Evolutionary conservation across 2,329 filamentous ascomycete genomes (phyloP).

Genomic region (Xylariomycetidae sp.): DNA sequence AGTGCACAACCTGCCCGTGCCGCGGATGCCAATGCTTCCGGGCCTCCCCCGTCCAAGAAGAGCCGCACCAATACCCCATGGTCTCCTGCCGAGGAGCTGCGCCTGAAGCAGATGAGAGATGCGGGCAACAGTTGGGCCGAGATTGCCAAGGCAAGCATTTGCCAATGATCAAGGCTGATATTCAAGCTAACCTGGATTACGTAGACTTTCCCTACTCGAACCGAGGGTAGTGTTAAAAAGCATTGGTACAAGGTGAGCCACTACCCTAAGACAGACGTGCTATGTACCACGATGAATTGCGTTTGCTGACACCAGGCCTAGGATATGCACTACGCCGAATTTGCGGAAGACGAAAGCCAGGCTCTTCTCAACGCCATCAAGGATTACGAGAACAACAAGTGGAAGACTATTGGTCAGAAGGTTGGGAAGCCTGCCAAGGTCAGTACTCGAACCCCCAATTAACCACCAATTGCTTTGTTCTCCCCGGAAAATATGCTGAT

Average conservation of each 20-base stretch:
- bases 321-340: conserved; percentile 99
- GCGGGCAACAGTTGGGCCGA: conserved; percentile 93
- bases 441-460: conserved; percentile 18
- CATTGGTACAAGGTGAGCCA: conserved; percentile 93
- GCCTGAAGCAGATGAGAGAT: conserved; percentile 91
- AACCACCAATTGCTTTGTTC: neutral
- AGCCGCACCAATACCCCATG: conserved; percentile 97
- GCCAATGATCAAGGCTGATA: neutral
- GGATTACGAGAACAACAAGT: conserved; percentile 97
- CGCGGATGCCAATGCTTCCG: conserved; percentile 28
- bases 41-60: conserved; percentile 69
- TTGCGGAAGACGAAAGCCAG: conserved; percentile 86
- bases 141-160: conserved; percentile 74
- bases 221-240: conserved; percentile 97
- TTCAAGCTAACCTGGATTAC: conserved; percentile 5
- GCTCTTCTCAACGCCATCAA: conserved; percentile 90
- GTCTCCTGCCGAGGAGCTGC: conserved; percentile 89
- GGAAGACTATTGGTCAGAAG: conserved; percentile 95
- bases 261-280: neutral
- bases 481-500: conserved; percentile 9
- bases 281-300: conserved; percentile 1
- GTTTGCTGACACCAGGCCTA: conserved; percentile 32
- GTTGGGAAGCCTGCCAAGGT: conserved; percentile 97
- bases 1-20: conserved; percentile 22
- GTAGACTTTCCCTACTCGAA: conserved; percentile 87